A percentile compares a stretch with the other conserved stretches of the same genome.
Conservation (phyloP, 208 protist genomes). For the Leishmania lainsoni region DNA sequence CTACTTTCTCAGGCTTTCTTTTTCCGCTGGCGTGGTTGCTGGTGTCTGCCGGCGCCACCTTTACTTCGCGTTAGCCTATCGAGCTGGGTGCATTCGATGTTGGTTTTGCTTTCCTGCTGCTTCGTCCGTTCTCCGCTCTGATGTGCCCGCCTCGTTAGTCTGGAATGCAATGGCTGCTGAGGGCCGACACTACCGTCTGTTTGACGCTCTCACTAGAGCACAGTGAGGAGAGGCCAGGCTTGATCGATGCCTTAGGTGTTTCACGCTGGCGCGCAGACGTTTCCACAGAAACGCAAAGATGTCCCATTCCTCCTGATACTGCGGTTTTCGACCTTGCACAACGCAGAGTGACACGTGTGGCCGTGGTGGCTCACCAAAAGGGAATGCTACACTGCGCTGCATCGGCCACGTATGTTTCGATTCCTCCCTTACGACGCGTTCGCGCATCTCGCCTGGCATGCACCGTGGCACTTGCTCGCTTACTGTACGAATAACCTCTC, state of each 20-base stretch:
- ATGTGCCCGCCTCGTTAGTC: not conserved
- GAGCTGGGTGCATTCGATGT: too few relatives aligned
- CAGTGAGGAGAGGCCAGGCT: not conserved
- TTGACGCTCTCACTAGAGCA: accelerated
- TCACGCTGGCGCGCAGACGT: not conserved
- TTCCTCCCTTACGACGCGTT: not conserved
- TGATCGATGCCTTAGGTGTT: not conserved
- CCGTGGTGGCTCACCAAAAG: not conserved
- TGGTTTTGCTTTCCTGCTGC: not conserved
- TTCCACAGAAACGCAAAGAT: not conserved
- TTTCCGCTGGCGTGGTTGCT: too few relatives aligned
- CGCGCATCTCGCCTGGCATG: not conserved
- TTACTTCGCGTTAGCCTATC: too few relatives aligned
- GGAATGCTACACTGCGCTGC: not conserved
- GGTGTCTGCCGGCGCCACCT: too few relatives aligned
- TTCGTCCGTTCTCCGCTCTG: not conserved
- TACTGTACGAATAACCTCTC: not conserved
- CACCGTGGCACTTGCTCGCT: not conserved
- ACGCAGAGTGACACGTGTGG: not conserved
- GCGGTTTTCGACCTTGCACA: too few relatives aligned
- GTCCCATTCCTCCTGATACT: too few relatives aligned
- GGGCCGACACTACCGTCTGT: not conserved
- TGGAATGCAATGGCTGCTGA: not conserved
- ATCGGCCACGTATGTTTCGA: not conserved
- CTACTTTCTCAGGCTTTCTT: too few relatives aligned